Evolutionary conservation across 202 grass and related monocot genomes (phyloP).

Genomic region (Schoenoplectus tabernaemontani): DNA sequence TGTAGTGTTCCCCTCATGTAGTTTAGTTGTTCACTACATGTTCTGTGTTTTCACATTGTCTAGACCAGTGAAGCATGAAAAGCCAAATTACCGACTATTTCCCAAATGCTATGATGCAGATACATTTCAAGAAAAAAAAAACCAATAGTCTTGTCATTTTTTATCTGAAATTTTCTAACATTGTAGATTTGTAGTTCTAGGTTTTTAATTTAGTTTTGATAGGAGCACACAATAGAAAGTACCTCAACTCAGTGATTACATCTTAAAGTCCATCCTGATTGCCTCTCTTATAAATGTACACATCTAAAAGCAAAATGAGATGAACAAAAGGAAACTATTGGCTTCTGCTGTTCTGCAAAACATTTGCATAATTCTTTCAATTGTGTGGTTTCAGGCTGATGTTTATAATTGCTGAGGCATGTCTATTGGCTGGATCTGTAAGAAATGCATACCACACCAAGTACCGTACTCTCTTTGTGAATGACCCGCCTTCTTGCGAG

Average conservation of each 20-base stretch:
- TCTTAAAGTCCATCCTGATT: too few relatives aligned
- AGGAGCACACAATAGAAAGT: background rate
- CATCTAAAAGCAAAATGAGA: background rate
- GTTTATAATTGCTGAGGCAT: conserved; percentile 75
- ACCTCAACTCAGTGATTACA: background rate
- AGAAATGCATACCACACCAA: conserved; percentile 86
- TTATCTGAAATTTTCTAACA: background rate
- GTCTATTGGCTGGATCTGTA: conserved; percentile 71
- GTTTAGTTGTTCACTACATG: background rate
- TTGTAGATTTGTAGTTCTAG: background rate
- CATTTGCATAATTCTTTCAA: background rate
- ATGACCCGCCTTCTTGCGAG: conserved; percentile 45
- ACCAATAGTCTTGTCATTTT: background rate
- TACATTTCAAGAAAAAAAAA: background rate
- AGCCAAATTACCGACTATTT: background rate
- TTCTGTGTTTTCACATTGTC: background rate
- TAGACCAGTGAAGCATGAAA: background rate
- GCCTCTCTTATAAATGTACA: too few relatives aligned
- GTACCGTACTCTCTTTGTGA: conserved; percentile 48
- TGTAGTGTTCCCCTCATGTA: background rate
- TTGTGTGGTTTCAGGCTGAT: conserved; percentile 39
- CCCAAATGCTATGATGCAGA: background rate
- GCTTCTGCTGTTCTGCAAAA: background rate
- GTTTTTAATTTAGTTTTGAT: too few relatives aligned
- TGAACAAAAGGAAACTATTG: background rate